phyloP scores from a whole-genome alignment of 78 protist species.

The Emiliania huxleyi region DNA sequence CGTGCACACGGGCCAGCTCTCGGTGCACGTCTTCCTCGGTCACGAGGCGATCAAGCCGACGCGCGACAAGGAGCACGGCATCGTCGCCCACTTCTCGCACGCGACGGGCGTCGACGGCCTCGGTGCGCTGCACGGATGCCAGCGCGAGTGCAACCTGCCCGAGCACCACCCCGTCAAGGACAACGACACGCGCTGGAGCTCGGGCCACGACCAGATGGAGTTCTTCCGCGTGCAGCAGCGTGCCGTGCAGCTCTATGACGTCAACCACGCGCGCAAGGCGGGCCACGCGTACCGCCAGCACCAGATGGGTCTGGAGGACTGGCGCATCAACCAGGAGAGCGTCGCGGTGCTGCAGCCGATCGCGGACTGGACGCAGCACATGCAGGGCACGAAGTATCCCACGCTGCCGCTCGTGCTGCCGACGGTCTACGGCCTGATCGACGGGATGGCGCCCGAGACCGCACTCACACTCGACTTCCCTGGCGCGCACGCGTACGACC shows the following conservation, averaged over 20 bases:
- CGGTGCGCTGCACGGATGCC: background rate
- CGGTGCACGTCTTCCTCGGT: background rate
- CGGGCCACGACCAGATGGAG: background rate
- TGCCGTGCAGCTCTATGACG: background rate
- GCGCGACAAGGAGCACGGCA: background rate
- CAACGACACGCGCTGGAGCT: background rate
- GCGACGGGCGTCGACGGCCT: background rate
- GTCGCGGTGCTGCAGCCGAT: background rate
- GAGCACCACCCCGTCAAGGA: background rate
- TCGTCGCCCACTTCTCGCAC: background rate
- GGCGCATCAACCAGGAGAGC: background rate
- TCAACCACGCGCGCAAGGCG: background rate
- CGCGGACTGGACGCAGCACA: background rate
- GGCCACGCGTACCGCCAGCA: background rate
- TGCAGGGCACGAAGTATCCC: background rate
- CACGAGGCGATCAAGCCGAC: background rate
- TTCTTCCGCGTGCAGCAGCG: background rate
- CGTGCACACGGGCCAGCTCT: background rate
- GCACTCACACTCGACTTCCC: background rate
- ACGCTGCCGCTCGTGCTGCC: background rate
- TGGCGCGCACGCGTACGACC: background rate
- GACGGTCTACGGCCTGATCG: background rate
- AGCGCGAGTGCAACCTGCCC: background rate
- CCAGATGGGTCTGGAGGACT: background rate
- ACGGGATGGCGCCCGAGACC: background rate